A percentile compares a stretch with the other conserved stretches of the same genome.
These are phyloP conservation scores for Ustilago lituana DNA, from an alignment of 1,284 basidiomycete genomes.

Conservation along the genomic window DNA sequence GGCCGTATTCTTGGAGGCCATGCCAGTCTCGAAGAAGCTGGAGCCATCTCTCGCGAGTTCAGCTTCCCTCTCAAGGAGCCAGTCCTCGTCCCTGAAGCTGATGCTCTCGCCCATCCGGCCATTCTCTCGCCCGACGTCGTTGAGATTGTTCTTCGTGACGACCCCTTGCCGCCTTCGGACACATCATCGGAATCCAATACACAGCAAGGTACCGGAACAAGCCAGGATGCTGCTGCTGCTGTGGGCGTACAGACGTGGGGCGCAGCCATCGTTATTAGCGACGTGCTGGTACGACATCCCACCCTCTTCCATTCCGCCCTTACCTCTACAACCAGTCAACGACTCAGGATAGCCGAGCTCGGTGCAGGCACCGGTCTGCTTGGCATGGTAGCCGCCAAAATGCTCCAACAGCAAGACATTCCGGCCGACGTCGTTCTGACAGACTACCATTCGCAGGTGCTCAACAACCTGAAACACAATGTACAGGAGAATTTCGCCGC, in stretches of 20 bases:
- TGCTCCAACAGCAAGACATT: constrained; percentile 12
- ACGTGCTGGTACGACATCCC: constrained; percentile 31
- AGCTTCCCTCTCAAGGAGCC: constrained; percentile 32
- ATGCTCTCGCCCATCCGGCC: not conserved
- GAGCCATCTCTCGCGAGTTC: constrained; percentile 39
- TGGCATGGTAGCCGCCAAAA: constrained; percentile 40
- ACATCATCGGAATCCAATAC: constrained; percentile 18
- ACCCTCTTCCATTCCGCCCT: constrained; percentile 26
- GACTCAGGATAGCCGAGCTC: constrained; percentile 32
- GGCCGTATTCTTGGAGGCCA: constrained; percentile 41
- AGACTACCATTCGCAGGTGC: constrained; percentile 44
- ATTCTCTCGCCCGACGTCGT: not conserved
- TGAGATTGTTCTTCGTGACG: constrained; percentile 35
- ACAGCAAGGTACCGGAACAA: constrained; percentile 2
- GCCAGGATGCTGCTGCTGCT: constrained; percentile 44
- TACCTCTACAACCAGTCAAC: not conserved
- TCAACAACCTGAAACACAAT: constrained; percentile 35
- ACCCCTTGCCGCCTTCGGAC: constrained; percentile 40
- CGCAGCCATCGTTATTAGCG: constrained; percentile 39
- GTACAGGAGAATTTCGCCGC: constrained; percentile 25
- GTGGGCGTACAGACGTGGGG: constrained; percentile 52
- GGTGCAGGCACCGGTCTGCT: constrained; percentile 49
- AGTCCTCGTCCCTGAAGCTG: constrained; percentile 11
- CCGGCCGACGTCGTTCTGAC: constrained; percentile 39
- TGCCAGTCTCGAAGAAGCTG: constrained; percentile 40